These are phyloP conservation scores for Ceratocystis papillata DNA, from an alignment of 2,329 filamentous ascomycete genomes.

Conservation along the genomic window DNA sequence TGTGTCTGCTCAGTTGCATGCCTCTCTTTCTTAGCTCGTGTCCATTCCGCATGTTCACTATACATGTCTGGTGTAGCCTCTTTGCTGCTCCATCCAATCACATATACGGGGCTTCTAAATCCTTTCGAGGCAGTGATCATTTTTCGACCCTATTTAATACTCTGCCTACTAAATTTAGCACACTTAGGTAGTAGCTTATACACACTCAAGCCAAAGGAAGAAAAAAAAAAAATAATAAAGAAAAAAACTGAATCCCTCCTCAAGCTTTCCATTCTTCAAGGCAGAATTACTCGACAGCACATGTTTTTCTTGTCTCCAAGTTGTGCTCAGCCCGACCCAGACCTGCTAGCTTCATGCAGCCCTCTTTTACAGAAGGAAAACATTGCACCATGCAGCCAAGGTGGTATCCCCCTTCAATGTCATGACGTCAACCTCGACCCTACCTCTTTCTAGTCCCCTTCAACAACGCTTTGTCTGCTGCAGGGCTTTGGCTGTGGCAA, in stretches of 20 bases:
- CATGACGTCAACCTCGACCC: conserved; percentile 9
- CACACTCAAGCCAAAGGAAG: no score
- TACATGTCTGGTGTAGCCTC: conserved; percentile 2
- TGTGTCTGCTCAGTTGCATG: not conserved
- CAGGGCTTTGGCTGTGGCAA: conserved; percentile 2
- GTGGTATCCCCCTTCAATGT: not conserved
- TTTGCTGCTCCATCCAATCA: not conserved
- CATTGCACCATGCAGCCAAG: not conserved
- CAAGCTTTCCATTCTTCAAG: not conserved
- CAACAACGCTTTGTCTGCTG: conserved; percentile 9
- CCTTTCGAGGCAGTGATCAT: conserved; percentile 9
- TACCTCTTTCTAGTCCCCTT: not conserved
- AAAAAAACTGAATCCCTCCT: no score
- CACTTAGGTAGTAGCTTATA: no score
- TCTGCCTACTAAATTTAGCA: conserved; percentile 8
- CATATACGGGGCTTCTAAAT: not conserved
- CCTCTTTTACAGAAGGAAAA: not conserved
- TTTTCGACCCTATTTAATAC: not conserved
- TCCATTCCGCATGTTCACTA: not conserved
- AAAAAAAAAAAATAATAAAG: no score
- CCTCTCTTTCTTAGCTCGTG: not conserved
- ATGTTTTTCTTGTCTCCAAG: not conserved
- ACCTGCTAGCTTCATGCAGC: not conserved
- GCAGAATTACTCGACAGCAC: not conserved
- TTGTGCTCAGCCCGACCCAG: not conserved